Base-by-base conservation (phyloP, 129 eudicot genomes). In the Dittrichia graveolens region DNA sequence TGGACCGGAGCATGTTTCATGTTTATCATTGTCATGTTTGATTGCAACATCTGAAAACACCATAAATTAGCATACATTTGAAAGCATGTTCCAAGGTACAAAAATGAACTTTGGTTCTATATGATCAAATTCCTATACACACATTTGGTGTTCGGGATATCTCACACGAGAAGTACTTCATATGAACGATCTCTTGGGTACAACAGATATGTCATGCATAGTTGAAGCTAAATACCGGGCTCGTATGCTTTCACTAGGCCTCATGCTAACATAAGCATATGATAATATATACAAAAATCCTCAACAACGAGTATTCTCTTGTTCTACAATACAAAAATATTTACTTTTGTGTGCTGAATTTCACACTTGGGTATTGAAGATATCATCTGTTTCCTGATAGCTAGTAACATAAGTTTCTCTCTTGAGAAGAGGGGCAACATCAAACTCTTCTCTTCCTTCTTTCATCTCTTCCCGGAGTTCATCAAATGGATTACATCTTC, bases 391-490 rank as follows among this genome's bases (percentile, higher is more conserved):
- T 38, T 80, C 44, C 72, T 66, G 54, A 65, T 90, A 85, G 50
- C 87, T 80, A 8, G 87, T 76, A 14, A 90, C 54, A 55, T 87
- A 87, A 59, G 72, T 73, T 42, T 66, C 88, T 8, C 61, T 75
- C 41, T 85, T 82, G 13, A 89, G 87, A 59, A 88, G 90, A 0
- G 96, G 97, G 0, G 89, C 85, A 49, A 85, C 82, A 37, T 87
- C 91, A 13, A 73, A 61, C 65, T 87, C 94, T 35, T 68, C 59
- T 45, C 50, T 69, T 15, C 81, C 87, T 47, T 67, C 84, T 66
- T 74, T 87, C 75, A 83, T 82, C 65, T 75, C 85, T 42, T 75
- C 82, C 0, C 56, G 12, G 6, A 59, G 54, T 19, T 61, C 69
- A 40, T 48, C 49, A 7, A 57, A 19, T 0, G 89, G 82, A 53